Evolutionary conservation across 257 asterid genomes (phyloP), one percentile per base, ranked within the genome.

Genomic region (Jasminum sambac): DNA sequence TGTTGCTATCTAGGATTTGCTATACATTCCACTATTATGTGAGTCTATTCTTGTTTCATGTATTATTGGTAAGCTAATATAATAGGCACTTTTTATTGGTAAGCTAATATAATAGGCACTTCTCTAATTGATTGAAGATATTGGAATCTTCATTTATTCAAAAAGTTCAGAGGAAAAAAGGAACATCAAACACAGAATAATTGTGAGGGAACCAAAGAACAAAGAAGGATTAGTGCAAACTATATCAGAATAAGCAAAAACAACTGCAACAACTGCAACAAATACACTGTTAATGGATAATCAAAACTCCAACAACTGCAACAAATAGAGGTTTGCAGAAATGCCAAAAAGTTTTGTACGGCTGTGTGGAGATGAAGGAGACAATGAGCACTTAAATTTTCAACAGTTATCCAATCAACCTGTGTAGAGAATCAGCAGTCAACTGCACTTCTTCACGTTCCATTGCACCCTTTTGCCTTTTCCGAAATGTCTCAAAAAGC

Each of bases 401-500:
- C 57, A 71, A 68, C 21, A 70, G 75, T 70, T 63, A 76, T 61
- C 57, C 52, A 70, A 77, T 81, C 68, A 79, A 91, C 99, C 98
- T 95, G 72, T 87, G 99, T 37, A 95, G 86, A 42, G 99, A 88
- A 77, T 95, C 90, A 63, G 95, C 84, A 25, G 98, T 95, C 89
- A 95, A 71, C 76, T 91, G 96, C 78, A 91, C 96, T 86, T 91
- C 98, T 83, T 87, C 94, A 75, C 84, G 95, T 70, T 87, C 96
- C 97, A 95, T 95, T 67, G 80, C 96, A 63, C 97, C 95, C 78
- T 91, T 95, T 66, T 95, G 88, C 84, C 99, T 88, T 77, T 95
- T 95, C 81, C 93, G 80, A 75, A 95, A 95, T 37, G 99, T 95
- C 90, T 95, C 96, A 72, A 95, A 91, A 76, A 95, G 97, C 78